Evolutionary conservation across 2,329 filamentous ascomycete genomes (phyloP).

Genomic region (Sarocladium kiliense): DNA sequence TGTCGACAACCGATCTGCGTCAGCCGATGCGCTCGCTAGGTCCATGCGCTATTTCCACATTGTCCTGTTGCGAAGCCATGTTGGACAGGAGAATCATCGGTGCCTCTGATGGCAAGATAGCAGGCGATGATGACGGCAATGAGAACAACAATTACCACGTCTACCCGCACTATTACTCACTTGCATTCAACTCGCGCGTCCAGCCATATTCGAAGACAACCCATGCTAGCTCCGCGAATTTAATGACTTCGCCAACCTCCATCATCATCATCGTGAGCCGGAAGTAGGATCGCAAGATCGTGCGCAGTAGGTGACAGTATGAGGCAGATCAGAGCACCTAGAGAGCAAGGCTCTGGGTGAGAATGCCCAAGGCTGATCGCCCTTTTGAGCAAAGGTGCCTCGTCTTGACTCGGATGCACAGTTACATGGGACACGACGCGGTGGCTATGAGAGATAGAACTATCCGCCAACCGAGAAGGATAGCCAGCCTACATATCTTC

Average conservation of each 20-base stretch:
- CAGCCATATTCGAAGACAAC: conserved; percentile 18
- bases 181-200: conserved; percentile 17
- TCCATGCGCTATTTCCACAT: too few species aligned
- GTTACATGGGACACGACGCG: too few species aligned
- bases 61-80: too few species aligned
- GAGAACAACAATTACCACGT: background rate
- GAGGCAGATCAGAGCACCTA: background rate
- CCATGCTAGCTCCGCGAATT: conserved; percentile 18
- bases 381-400: background rate
- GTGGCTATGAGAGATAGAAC: too few species aligned
- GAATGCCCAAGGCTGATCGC: background rate
- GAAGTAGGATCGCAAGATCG: background rate
- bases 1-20: too few species aligned
- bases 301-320: background rate
- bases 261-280: background rate
- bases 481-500: background rate
- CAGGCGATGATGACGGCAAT: background rate
- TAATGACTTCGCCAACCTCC: conserved; percentile 17
- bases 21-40: too few species aligned
- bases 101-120: too few species aligned
- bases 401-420: background rate
- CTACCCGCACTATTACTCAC: background rate
- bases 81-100: too few species aligned
- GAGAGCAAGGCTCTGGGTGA: background rate
- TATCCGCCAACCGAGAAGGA: too few species aligned